Evolutionary conservation across 352 stramenopile genomes (phyloP).

Genomic region (Proteromonas lacertae): DNA sequence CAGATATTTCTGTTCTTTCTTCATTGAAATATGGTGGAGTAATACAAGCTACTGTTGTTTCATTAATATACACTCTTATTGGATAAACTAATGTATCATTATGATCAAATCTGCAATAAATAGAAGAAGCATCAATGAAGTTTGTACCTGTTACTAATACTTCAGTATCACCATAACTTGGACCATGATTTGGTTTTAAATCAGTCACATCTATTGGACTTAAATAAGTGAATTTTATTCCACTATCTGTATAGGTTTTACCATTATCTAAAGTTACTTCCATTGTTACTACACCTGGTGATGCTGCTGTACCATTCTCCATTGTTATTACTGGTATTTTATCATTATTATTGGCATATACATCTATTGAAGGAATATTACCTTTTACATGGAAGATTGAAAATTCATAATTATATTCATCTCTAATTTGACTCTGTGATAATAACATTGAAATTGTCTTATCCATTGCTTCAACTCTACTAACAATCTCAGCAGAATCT

Average conservation of each 20-base stretch:
- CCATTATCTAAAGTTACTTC: constrained; percentile 2
- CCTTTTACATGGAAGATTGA: not conserved
- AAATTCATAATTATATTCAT: no score
- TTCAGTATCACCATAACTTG: not conserved
- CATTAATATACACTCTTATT: not conserved
- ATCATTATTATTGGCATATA: not conserved
- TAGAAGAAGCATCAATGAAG: not conserved
- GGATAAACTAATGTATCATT: not conserved
- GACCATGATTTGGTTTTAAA: not conserved
- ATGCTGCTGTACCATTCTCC: not conserved
- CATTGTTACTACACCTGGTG: not conserved
- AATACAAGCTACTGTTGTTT: not conserved
- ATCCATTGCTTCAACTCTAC: no score
- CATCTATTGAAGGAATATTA: not conserved
- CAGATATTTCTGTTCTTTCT: not conserved
- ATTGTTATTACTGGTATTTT: not conserved
- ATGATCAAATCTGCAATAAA: not conserved
- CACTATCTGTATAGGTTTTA: not conserved
- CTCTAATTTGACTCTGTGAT: no score
- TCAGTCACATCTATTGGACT: not conserved
- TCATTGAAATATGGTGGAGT: not conserved
- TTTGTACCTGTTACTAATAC: not conserved
- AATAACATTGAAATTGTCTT: no score
- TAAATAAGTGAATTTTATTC: not conserved
- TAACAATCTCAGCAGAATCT: no score